Base-by-base conservation (phyloP, 345 rosid genomes). In the Salix exigua region DNA sequence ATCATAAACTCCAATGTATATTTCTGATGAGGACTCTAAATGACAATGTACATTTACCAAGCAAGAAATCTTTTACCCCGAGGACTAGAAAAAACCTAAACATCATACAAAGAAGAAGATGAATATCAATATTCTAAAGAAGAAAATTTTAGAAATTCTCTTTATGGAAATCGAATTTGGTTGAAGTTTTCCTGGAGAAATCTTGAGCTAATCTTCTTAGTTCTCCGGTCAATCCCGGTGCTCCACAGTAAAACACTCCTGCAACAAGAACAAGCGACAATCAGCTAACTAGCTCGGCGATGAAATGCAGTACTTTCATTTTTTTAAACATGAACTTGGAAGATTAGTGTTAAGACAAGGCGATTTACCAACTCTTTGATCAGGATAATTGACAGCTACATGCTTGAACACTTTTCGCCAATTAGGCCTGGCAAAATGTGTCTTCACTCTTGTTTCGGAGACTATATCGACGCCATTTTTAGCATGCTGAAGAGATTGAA, bases 171-270 rank as follows among this genome's bases (percentile, higher is more conserved):
- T 90, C 89, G 79, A 93, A 93, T 77, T 90, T 93, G 63, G 96
- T 91, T 4, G 90, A 74, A 4, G 97, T 93, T 77, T 87, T 91
- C 84, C 90, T 82, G 18, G 96, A 90, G 77, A 91, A 93, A 68
- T 93, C 96, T 70, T 76, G 89, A 70, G 97, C 86, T 48, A 90
- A 71, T 70, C 83, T 73, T 67, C 86, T 89, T 19, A 90, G 70
- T 70, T 90, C 90, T 37, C 87, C 93, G 2, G 89, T 85, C 73
- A 86, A 64, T 70, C 87, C 93, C 21, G 86, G 82, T 44, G 91
- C 85, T 2, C 98, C 97, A 48, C 98, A 91, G 46, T 90, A 89
- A 76, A 90, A 91, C 60, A 91, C 90, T 13, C 98, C 91, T 91
- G 86, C 33, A 58, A 55, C 73, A 62, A 48, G 30, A 60, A 79